A percentile compares a stretch with the other conserved stretches of the same genome.
Evolutionary conservation across 805 yeast species (phyloP).

Genomic region (Wickerhamiella kurtzmanii): DNA sequence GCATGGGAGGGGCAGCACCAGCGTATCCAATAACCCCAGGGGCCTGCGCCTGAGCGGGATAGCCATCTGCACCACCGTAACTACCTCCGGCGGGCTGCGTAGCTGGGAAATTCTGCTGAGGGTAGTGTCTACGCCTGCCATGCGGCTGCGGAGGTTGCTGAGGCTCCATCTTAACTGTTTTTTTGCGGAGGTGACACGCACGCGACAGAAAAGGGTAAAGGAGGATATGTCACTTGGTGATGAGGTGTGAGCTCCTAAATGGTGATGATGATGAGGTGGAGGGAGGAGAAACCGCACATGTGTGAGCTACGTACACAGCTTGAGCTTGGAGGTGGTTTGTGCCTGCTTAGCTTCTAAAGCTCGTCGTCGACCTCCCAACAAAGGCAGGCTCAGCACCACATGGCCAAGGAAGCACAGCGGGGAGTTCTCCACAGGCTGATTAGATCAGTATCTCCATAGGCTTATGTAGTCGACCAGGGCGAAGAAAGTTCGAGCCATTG

Average conservation of each 20-base stretch:
- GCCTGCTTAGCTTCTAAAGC: no score
- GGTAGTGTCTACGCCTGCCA: conserved; percentile 35
- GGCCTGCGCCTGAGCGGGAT: conserved; percentile 28
- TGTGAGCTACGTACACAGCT: no score
- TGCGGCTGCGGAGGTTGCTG: not conserved
- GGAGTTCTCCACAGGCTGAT: no score
- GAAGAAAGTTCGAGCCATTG: no score
- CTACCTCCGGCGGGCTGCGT: conserved; percentile 22
- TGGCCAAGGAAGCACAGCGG: no score
- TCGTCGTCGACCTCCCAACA: no score
- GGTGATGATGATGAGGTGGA: not conserved
- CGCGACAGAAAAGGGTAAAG: not conserved
- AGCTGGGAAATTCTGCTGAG: conserved; percentile 34
- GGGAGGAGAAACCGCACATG: not conserved
- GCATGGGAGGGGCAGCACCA: conserved; percentile 25
- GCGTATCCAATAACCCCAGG: conserved; percentile 21
- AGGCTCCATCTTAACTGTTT: not conserved
- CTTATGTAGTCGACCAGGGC: no score
- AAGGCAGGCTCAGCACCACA: no score
- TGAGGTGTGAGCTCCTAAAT: not conserved
- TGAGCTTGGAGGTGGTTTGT: no score
- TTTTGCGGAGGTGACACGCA: not conserved
- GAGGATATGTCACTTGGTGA: not conserved
- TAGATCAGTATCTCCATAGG: no score
- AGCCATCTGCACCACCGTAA: conserved; percentile 3